phyloP scores from a whole-genome alignment of 2,329 filamentous ascomycete genomes.

The Aspergillus proliferans region DNA sequence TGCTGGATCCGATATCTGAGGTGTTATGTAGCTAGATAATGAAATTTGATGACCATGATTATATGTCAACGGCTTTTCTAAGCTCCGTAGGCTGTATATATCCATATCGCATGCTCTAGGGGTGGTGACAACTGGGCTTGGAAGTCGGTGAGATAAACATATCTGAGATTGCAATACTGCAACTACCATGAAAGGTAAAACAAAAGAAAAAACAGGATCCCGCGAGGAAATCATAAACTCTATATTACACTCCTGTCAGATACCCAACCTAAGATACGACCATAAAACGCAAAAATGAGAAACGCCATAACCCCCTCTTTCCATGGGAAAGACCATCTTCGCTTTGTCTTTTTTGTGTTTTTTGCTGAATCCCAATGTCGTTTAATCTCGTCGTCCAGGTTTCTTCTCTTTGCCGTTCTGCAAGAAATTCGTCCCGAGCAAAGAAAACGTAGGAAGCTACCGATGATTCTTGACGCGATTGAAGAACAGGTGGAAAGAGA shows the following conservation, averaged over 20 bases:
- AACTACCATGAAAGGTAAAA: neutral
- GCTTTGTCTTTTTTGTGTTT: neutral
- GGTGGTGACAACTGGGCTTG: too few relatives aligned
- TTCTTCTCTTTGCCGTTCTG: neutral
- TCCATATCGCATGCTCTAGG: neutral
- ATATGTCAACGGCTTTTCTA: too few relatives aligned
- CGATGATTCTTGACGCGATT: neutral
- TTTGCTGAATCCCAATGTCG: slow-evolving; percentile 8
- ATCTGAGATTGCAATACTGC: neutral
- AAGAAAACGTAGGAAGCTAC: neutral
- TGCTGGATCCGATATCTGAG: too few relatives aligned
- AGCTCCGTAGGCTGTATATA: too few relatives aligned
- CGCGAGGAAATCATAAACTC: slow-evolving; percentile 24
- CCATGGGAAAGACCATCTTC: slow-evolving; percentile 16
- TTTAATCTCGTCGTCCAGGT: neutral
- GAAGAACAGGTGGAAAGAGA: slow-evolving; percentile 1
- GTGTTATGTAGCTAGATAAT: too few relatives aligned
- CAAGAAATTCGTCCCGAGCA: neutral
- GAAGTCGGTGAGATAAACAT: too few relatives aligned
- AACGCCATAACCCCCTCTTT: slow-evolving; percentile 20
- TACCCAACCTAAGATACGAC: slow-evolving; percentile 12
- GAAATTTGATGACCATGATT: too few relatives aligned
- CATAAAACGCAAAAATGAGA: slow-evolving; percentile 14
- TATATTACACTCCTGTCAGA: slow-evolving; percentile 24
- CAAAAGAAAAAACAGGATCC: slow-evolving; percentile 3